A percentile compares a stretch with the other conserved stretches of the same genome.
These are phyloP conservation scores for Coemansia sp. DNA, from an alignment of 192 early-diverging fungal genomes.

Conservation along the genomic window DNA sequence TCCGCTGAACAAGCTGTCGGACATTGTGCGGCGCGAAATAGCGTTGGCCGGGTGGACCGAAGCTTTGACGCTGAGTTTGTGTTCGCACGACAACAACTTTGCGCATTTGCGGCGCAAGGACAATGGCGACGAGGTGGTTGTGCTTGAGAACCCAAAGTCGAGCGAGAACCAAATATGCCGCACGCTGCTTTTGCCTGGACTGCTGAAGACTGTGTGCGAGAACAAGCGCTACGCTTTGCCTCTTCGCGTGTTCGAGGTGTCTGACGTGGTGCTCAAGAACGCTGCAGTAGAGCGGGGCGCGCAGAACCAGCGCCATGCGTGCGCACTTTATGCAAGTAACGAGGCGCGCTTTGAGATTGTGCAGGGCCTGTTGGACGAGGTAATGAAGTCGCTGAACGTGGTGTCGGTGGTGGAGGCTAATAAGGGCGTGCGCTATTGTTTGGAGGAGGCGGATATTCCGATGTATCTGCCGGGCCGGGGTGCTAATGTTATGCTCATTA, in stretches of 20 bases:
- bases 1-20: slow-evolving; percentile 91
- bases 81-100: slow-evolving; percentile 98
- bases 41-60: slow-evolving; percentile 93
- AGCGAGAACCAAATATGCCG: slow-evolving; percentile 91
- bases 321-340: slow-evolving; percentile 76
- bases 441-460: slow-evolving; percentile 49
- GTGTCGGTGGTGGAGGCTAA: neutral
- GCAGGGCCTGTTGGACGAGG: slow-evolving; percentile 88
- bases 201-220: slow-evolving; percentile 87
- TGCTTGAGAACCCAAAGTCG: slow-evolving; percentile 89
- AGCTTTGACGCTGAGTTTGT: slow-evolving; percentile 90
- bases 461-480: slow-evolving; percentile 91
- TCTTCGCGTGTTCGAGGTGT: slow-evolving; percentile 94
- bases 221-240: slow-evolving; percentile 89
- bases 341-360: slow-evolving; percentile 75
- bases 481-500: slow-evolving; percentile 74
- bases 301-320: slow-evolving; percentile 85
- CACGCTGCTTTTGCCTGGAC: slow-evolving; percentile 85
- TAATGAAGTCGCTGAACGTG: slow-evolving; percentile 76
- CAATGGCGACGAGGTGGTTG: slow-evolving; percentile 74
- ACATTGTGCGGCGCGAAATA: slow-evolving; percentile 78
- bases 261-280: slow-evolving; percentile 91
- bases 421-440: slow-evolving; percentile 29
- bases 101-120: slow-evolving; percentile 80
- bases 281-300: slow-evolving; percentile 74